A percentile compares a stretch with the other conserved stretches of the same genome.
phyloP scores from a whole-genome alignment of 768 basidiomycete species.

The Xanthoconium stramineum region DNA sequence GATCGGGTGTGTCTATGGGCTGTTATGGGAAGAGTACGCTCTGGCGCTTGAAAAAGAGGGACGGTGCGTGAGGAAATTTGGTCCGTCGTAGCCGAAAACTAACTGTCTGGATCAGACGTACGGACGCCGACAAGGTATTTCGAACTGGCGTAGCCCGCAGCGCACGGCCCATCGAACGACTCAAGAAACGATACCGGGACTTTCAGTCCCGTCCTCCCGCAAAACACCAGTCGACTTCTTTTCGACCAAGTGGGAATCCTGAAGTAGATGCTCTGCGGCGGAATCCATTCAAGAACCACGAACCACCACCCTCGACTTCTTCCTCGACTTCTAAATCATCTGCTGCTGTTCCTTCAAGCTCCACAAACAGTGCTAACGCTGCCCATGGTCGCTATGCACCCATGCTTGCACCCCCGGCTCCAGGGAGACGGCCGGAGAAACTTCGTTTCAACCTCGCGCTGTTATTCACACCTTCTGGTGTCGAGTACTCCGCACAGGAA shows the following conservation, averaged over 20 bases:
- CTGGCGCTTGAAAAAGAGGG: conserved; percentile 69
- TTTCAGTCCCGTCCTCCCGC: conserved; percentile 58
- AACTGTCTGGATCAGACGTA: conserved; percentile 42
- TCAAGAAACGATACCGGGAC: conserved; percentile 77
- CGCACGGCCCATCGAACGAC: conserved; percentile 78
- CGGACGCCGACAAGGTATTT: conserved; percentile 81
- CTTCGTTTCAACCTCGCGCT: conserved; percentile 64
- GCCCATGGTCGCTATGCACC: conserved; percentile 55
- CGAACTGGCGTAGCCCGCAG: conserved; percentile 76
- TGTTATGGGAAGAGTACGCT: conserved; percentile 92
- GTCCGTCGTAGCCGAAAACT: conserved; percentile 5
- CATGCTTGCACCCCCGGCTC: conserved; percentile 67
- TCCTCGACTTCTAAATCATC: conserved; percentile 23
- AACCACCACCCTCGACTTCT: conserved; percentile 31
- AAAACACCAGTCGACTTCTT: conserved; percentile 24
- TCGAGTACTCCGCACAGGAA: conserved; percentile 86
- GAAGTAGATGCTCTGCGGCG: conserved; percentile 32
- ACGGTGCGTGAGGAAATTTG: conserved; percentile 49
- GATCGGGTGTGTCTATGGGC: conserved; percentile 72
- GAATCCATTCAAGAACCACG: conserved; percentile 37
- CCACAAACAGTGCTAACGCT: conserved; percentile 38
- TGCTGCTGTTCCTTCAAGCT: conserved; percentile 25
- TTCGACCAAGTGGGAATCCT: conserved; percentile 25
- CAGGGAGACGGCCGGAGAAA: conserved; percentile 71
- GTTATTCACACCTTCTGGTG: conserved; percentile 69